A percentile compares a stretch with the other conserved stretches of the same genome.
Evolutionary conservation across 805 yeast species (phyloP).

Genomic region (Helenozyma baotianmanensis): DNA sequence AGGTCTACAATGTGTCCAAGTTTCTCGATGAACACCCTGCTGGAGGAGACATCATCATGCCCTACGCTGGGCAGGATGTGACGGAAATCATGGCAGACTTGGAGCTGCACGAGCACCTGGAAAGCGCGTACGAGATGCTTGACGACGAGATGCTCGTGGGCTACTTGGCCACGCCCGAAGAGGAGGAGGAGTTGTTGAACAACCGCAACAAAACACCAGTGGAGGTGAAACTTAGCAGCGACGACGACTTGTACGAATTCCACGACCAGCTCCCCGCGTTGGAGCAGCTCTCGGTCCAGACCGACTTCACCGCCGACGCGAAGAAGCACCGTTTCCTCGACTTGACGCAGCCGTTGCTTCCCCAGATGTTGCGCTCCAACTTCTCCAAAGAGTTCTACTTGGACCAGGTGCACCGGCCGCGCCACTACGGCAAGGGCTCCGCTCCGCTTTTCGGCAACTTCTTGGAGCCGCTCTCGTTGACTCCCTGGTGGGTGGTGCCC

Average conservation of each 20-base stretch:
- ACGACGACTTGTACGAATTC: slow-evolving; percentile 35
- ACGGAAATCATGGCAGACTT: slow-evolving; percentile 76
- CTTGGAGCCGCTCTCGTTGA: slow-evolving; percentile 83
- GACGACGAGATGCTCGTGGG: slow-evolving; percentile 79
- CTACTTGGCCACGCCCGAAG: slow-evolving; percentile 74
- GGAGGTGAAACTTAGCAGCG: slow-evolving; percentile 43
- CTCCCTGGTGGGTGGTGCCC: slow-evolving; percentile 96
- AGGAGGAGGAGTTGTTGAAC: slow-evolving; percentile 64
- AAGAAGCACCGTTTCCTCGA: slow-evolving; percentile 82
- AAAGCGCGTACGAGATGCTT: slow-evolving; percentile 79
- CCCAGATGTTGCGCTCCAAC: slow-evolving; percentile 71
- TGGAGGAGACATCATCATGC: slow-evolving; percentile 54
- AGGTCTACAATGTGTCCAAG: slow-evolving; percentile 76
- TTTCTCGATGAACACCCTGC: slow-evolving; percentile 73
- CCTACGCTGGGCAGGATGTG: slow-evolving; percentile 56
- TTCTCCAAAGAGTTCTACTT: slow-evolving; percentile 87
- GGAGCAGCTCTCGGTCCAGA: slow-evolving; percentile 67
- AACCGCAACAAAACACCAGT: slow-evolving; percentile 56
- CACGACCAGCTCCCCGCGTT: slow-evolving; percentile 67
- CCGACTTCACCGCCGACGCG: slow-evolving; percentile 71
- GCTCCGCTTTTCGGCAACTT: slow-evolving; percentile 95
- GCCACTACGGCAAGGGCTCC: slow-evolving; percentile 96
- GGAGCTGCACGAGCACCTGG: slow-evolving; percentile 73
- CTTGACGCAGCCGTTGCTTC: slow-evolving; percentile 70
- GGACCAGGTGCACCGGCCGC: slow-evolving; percentile 95